Percentiles rank a stretch among this genome's conserved stretches.
These are phyloP conservation scores for Suhomyces choctaworum DNA, from an alignment of 1,139 yeast genomes.

Conservation along the genomic window DNA sequence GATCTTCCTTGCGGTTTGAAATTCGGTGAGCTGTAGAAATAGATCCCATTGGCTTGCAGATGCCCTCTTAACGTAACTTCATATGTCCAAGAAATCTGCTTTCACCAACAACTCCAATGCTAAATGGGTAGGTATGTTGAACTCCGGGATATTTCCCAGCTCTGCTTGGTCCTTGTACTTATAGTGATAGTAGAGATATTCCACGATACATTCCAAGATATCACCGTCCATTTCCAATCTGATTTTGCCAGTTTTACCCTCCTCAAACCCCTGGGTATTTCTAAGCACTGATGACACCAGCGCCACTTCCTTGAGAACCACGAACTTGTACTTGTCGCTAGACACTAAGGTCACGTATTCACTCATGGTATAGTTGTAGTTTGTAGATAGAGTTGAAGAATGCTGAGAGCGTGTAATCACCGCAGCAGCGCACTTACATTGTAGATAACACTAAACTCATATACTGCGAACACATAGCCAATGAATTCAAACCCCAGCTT, in stretches of 20 bases:
- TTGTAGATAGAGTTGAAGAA: not conserved
- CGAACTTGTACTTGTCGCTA: constrained; percentile 66
- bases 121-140: constrained; percentile 89
- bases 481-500: constrained; percentile 43
- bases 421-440: too few relatives aligned
- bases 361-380: too few relatives aligned
- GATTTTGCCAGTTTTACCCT: constrained; percentile 54
- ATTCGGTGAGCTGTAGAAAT: too few relatives aligned
- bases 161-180: constrained; percentile 65
- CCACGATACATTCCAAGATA: constrained; percentile 78
- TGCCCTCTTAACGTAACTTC: too few relatives aligned
- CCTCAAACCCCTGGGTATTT: constrained; percentile 62
- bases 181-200: constrained; percentile 75
- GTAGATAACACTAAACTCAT: too few relatives aligned
- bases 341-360: constrained; percentile 68
- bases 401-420: too few relatives aligned
- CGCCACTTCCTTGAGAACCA: constrained; percentile 76
- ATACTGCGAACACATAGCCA: not conserved
- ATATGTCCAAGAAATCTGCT: constrained; percentile 81
- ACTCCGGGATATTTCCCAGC: constrained; percentile 69
- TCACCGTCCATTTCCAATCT: constrained; percentile 67
- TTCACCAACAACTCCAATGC: constrained; percentile 89
- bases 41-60: too few relatives aligned
- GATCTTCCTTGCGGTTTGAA: too few relatives aligned
- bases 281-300: constrained; percentile 77